Base-by-base conservation (phyloP, 139 green algal species). In the Chlamydomonas sp. region DNA sequence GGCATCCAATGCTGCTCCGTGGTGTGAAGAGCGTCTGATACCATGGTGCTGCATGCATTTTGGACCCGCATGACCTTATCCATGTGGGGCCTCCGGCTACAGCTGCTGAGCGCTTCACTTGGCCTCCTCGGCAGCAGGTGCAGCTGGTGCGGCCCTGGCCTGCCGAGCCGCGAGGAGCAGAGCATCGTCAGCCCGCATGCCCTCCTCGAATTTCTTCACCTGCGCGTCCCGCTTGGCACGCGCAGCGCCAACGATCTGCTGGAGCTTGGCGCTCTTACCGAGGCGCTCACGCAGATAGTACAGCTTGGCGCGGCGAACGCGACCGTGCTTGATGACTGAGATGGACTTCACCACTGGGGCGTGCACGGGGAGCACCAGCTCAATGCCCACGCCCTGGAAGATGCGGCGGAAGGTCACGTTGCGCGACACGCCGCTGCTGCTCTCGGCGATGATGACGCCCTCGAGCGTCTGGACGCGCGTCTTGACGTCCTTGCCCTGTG, bases 251-350 rank as follows among this genome's bases (percentile, higher is more conserved):
- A 86, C 65, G 0, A 81, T 62, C 70, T 84, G 75, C 73, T 81
- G 81, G 10, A 87, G 67, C 31, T 75, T 62, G 13, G 84, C 84
- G 48, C 71, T 61, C 77, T 87, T 90, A 65, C 84, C 84, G 35
- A 79, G 65, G 10, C 69, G 74, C 2, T 84, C 39, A 35, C 84
- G 79, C 67, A 90, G 67, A 77, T 84, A 90, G 75, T 83, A 87
- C 1, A 90, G 74, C 84, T 90, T 90, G 57, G 77, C 73, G 54
- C 84, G 78, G 6, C 83, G 71, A 10, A 85, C 78, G 38, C 76
- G 73, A 6, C 75, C 75, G 30, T 69, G 73, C 54, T 81, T 78
- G 28, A 84, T 49, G 20, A 85, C 61, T 30, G 81, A 75, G 0
- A 87, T 58, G 16, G 36, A 37, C 62, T 79, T 50, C 31, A 85